Percentiles rank a stretch among this genome's conserved stretches.
Conservation (phyloP, 768 basidiomycete genomes). For the Suillus fuscotomentosus region DNA sequence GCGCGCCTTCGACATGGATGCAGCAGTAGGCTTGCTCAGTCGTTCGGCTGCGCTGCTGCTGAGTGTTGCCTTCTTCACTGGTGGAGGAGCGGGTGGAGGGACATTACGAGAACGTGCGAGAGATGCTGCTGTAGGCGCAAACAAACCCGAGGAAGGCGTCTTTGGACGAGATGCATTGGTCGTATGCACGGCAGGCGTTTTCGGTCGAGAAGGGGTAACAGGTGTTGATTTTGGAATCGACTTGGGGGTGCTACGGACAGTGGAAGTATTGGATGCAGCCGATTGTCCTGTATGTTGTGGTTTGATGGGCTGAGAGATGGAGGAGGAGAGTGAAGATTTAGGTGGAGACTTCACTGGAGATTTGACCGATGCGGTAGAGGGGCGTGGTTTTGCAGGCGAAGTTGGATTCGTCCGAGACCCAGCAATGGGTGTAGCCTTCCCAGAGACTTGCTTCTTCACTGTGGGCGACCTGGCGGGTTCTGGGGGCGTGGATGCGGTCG, state of each 20-base stretch:
- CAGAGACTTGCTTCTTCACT: slow-evolving; percentile 13
- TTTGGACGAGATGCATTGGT: slow-evolving; percentile 42
- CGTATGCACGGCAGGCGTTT: slow-evolving; percentile 30
- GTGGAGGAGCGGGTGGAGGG: slow-evolving; percentile 42
- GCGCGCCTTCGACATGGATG: slow-evolving; percentile 65
- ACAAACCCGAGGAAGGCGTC: slow-evolving; percentile 65
- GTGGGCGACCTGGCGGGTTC: slow-evolving; percentile 21
- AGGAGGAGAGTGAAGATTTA: slow-evolving; percentile 32
- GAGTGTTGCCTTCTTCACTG: slow-evolving; percentile 54
- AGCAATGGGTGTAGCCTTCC: slow-evolving; percentile 24
- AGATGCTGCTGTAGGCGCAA: slow-evolving; percentile 82
- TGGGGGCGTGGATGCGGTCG: slow-evolving; percentile 17
- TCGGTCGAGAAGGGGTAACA: slow-evolving; percentile 34
- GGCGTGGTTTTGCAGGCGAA: slow-evolving; percentile 31
- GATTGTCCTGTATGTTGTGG: slow-evolving; percentile 44
- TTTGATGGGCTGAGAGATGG: slow-evolving; percentile 35
- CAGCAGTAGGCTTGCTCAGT: slow-evolving; percentile 80
- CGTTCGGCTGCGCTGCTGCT: slow-evolving; percentile 59
- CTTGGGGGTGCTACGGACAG: slow-evolving; percentile 22
- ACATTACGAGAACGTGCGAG: slow-evolving; percentile 67
- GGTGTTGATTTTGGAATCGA: slow-evolving; percentile 28
- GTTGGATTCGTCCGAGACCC: slow-evolving; percentile 16
- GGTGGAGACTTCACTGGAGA: slow-evolving; percentile 24
- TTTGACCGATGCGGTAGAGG: slow-evolving; percentile 18
- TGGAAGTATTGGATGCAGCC: slow-evolving; percentile 30